Conservation (phyloP, 1,284 basidiomycete species). For the Marasmius oreades region DNA sequence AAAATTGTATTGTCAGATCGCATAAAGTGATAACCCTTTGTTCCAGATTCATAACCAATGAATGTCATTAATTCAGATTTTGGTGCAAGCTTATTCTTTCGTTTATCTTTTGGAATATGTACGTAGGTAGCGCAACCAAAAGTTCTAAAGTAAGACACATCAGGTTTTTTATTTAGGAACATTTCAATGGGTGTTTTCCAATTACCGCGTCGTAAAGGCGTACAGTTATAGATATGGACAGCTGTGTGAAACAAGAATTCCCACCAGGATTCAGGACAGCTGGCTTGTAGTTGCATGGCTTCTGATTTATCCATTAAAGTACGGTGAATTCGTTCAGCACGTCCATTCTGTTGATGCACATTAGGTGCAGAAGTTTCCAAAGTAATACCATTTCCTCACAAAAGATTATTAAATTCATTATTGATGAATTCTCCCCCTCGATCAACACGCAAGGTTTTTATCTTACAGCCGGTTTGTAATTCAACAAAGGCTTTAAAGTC, state of each 20-base stretch:
- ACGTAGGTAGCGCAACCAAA: not conserved
- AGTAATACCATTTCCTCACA: conserved; percentile 6
- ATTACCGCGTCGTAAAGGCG: not conserved
- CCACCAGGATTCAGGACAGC: conserved; percentile 24
- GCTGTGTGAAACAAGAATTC: conserved; percentile 21
- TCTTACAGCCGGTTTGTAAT: conserved; percentile 1
- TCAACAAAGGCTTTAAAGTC: not conserved
- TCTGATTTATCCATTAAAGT: conserved; percentile 15
- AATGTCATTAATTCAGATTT: not conserved
- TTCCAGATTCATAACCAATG: not conserved
- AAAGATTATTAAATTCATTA: not conserved
- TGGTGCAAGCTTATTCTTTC: not conserved
- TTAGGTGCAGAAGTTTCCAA: conserved; percentile 4
- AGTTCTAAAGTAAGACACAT: not conserved
- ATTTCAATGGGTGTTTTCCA: not conserved
- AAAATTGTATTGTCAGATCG: not conserved
- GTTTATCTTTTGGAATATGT: not conserved
- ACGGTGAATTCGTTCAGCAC: conserved; percentile 8
- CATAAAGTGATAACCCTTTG: not conserved
- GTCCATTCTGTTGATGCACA: conserved; percentile 13
- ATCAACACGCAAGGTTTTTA: conserved; percentile 9
- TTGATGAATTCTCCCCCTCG: conserved; percentile 12
- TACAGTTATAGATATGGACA: conserved; percentile 24
- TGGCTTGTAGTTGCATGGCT: conserved; percentile 19
- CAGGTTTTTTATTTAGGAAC: not conserved